A percentile compares a stretch with the other conserved stretches of the same genome.
These are phyloP conservation scores for Cladophialophora chaetospira DNA, from an alignment of 2,329 filamentous ascomycete species.

Conservation along the genomic window DNA sequence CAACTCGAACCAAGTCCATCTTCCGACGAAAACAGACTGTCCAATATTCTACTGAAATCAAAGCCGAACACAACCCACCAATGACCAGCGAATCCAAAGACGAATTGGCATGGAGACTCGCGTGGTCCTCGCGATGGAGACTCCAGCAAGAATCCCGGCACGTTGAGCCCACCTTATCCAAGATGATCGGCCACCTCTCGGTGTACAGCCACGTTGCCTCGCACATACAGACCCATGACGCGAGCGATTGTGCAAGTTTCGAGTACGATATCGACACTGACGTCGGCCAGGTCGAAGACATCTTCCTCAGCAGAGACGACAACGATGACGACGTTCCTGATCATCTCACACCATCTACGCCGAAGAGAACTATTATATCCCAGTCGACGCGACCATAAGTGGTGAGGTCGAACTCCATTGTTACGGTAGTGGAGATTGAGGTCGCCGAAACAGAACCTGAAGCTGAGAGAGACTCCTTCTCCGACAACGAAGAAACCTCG, in stretches of 20 bases:
- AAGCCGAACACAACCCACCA: not conserved
- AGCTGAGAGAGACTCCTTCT: not conserved
- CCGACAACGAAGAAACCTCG: slow-evolving; percentile 4
- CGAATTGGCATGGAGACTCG: slow-evolving; percentile 9
- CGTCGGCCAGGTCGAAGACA: not conserved
- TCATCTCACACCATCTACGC: too few relatives aligned
- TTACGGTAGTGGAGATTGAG: not conserved
- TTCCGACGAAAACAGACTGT: not conserved
- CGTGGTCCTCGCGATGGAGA: slow-evolving; percentile 19
- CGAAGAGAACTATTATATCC: not conserved
- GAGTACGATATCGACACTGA: not conserved
- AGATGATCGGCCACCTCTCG: slow-evolving; percentile 17
- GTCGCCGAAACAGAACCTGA: not conserved
- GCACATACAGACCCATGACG: slow-evolving; percentile 7
- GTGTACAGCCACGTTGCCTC: slow-evolving; percentile 11
- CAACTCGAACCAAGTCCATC: not conserved
- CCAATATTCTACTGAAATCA: not conserved
- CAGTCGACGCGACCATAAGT: not conserved
- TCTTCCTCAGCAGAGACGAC: slow-evolving; percentile 15
- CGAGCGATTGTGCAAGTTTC: not conserved
- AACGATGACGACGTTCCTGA: not conserved
- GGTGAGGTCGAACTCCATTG: not conserved
- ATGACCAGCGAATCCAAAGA: slow-evolving; percentile 5
- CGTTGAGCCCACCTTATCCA: slow-evolving; percentile 15
- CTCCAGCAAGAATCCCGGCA: slow-evolving; percentile 16